These are phyloP conservation scores for Francoa sonchifolia DNA, from an alignment of 441 rosid genomes.

Conservation along the genomic window DNA sequence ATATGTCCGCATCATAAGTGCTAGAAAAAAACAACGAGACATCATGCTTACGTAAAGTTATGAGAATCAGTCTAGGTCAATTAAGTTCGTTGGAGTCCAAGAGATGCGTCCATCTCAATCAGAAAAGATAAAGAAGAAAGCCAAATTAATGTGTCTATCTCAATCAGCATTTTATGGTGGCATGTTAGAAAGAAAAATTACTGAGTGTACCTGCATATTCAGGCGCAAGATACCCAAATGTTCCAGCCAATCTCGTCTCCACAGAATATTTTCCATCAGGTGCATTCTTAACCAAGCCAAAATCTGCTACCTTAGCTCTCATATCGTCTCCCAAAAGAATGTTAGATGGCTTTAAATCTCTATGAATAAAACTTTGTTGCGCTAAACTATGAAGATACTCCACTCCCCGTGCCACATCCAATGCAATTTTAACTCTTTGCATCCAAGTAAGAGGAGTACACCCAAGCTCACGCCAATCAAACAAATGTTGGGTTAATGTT, in stretches of 20 bases:
- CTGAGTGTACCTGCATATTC: slow-evolving; percentile 64
- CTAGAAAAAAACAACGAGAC: too few relatives aligned
- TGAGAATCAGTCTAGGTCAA: too few relatives aligned
- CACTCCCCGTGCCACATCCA: slow-evolving; percentile 73
- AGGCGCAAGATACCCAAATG: slow-evolving; percentile 73
- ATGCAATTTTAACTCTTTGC: slow-evolving; percentile 47
- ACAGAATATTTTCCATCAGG: slow-evolving; percentile 67
- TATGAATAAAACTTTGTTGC: slow-evolving; percentile 66
- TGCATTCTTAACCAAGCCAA: slow-evolving; percentile 66
- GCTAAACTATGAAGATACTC: slow-evolving; percentile 70
- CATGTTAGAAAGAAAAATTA: too few relatives aligned
- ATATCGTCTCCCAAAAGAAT: slow-evolving; percentile 70
- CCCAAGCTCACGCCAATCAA: slow-evolving; percentile 44
- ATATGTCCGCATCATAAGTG: too few relatives aligned
- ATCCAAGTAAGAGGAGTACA: slow-evolving; percentile 56
- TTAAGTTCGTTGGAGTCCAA: too few relatives aligned
- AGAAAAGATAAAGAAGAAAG: slow-evolving; percentile 9
- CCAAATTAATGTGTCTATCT: slow-evolving; percentile 16
- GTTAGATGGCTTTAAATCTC: slow-evolving; percentile 73
- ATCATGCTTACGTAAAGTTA: too few relatives aligned
- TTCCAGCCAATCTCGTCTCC: slow-evolving; percentile 64
- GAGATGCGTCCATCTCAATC: too few relatives aligned
- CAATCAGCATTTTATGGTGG: slow-evolving; percentile 5
- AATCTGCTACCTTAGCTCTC: slow-evolving; percentile 74
- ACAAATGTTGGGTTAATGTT: slow-evolving; percentile 43